Percentiles rank a stretch among this genome's conserved stretches.
Evolutionary conservation across 208 protist genomes (phyloP).

Genomic region (Acanthamoeba sp.): DNA sequence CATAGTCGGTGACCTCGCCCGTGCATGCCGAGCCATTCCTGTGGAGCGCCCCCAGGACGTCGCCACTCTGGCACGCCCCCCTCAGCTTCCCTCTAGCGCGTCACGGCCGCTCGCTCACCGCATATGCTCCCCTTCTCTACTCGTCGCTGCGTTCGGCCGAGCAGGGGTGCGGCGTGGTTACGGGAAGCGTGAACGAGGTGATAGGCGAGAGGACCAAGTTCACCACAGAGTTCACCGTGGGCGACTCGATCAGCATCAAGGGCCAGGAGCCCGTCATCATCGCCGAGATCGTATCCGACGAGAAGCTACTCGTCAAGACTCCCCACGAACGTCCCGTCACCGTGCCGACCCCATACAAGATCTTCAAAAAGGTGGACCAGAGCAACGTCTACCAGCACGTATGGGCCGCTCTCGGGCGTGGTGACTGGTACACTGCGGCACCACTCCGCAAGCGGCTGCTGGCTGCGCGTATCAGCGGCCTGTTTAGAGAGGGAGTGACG

Average conservation of each 20-base stretch:
- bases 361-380: constrained; percentile 94
- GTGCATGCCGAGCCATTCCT: constrained; percentile 93
- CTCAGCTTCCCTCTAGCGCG: background rate
- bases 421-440: constrained; percentile 47
- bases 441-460: too few species aligned
- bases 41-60: constrained; percentile 95
- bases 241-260: constrained; percentile 89
- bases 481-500: too few species aligned
- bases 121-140: too few species aligned
- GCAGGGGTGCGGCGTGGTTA: constrained; percentile 87
- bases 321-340: constrained; percentile 79
- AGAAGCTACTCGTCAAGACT: constrained; percentile 85
- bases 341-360: constrained; percentile 16
- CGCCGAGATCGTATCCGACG: constrained; percentile 87
- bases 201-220: constrained; percentile 91
- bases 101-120: too few species aligned
- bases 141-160: too few species aligned
- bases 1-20: constrained; percentile 92
- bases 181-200: constrained; percentile 86
- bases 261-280: constrained; percentile 91
- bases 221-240: constrained; percentile 84
- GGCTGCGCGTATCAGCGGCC: too few species aligned
- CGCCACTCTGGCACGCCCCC: constrained; percentile 77
- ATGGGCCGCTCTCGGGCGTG: constrained; percentile 91
- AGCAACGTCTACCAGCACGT: constrained; percentile 93